phyloP scores from a whole-genome alignment of 306 rosid genomes.

The Inga leiocalycina region DNA sequence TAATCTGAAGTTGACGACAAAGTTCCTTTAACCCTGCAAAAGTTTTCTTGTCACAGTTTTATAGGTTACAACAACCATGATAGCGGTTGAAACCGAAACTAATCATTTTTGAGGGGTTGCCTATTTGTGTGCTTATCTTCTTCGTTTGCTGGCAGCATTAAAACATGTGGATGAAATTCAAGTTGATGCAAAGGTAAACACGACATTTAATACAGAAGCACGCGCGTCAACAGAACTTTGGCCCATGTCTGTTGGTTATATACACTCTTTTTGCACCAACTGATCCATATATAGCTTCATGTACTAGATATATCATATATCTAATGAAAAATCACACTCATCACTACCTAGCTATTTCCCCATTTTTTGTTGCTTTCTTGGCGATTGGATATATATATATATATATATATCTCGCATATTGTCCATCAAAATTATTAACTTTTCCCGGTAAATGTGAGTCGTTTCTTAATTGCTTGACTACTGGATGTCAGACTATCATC shows the following conservation, averaged over 20 bases:
- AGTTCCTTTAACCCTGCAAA: not conserved
- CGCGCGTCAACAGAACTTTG: constrained; percentile 20
- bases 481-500: not conserved
- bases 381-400: not conserved
- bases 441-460: not conserved
- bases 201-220: constrained; percentile 31
- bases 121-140: constrained; percentile 21
- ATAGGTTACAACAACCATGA: not conserved
- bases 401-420: not conserved
- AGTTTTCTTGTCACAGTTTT: not conserved
- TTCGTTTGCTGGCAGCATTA: constrained; percentile 23
- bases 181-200: constrained; percentile 31
- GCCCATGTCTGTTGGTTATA: constrained; percentile 33
- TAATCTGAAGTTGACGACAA: not conserved
- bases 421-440: not conserved
- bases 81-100: not conserved
- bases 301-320: not conserved
- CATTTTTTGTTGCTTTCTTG: not conserved
- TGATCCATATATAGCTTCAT: not conserved
- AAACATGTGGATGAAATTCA: constrained; percentile 45
- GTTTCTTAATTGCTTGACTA: not conserved
- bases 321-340: not conserved
- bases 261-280: constrained; percentile 20
- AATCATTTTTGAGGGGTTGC: constrained; percentile 20
- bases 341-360: not conserved